A percentile compares a stretch with the other conserved stretches of the same genome.
phyloP scores from a whole-genome alignment of 495 filamentous ascomycete genomes.

The Hypoxylon lienhwacheense region DNA sequence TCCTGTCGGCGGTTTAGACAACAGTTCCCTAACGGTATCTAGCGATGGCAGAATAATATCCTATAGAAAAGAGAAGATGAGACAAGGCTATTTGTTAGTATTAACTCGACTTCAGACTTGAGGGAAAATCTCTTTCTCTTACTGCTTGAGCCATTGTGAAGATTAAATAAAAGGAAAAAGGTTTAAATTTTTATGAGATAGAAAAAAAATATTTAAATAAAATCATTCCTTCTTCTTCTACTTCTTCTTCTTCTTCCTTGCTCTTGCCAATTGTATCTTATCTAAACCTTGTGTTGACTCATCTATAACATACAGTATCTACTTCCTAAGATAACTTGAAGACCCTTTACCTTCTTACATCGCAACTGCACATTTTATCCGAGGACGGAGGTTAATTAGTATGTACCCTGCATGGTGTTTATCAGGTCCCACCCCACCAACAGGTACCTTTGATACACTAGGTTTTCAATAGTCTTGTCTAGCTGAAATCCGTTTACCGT shows the following conservation, averaged over 20 bases:
- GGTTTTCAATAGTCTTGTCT: no score
- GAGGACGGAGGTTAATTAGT: constrained; percentile 18
- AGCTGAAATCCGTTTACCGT: no score
- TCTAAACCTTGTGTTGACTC: constrained; percentile 9
- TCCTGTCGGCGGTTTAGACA: constrained; percentile 28
- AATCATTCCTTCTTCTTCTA: no score
- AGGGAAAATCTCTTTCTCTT: constrained; percentile 15
- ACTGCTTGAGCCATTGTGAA: constrained; percentile 42
- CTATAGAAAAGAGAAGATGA: constrained; percentile 18
- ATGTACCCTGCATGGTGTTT: no score
- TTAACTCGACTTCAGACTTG: constrained; percentile 8
- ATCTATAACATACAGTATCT: no score
- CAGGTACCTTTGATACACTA: no score
- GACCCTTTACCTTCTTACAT: constrained; percentile 7
- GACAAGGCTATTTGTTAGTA: no score
- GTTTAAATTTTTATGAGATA: no score
- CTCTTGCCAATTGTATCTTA: constrained; percentile 11
- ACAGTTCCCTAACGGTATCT: constrained; percentile 35
- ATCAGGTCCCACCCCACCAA: no score
- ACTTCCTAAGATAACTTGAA: no score
- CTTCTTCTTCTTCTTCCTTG: not conserved
- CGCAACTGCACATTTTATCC: constrained; percentile 22
- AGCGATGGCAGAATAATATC: constrained; percentile 40
- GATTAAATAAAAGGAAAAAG: not conserved
- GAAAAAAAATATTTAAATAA: no score